These are phyloP conservation scores for Trypanosomatidae sp. DNA, from an alignment of 208 protist genomes.

Conservation along the genomic window DNA sequence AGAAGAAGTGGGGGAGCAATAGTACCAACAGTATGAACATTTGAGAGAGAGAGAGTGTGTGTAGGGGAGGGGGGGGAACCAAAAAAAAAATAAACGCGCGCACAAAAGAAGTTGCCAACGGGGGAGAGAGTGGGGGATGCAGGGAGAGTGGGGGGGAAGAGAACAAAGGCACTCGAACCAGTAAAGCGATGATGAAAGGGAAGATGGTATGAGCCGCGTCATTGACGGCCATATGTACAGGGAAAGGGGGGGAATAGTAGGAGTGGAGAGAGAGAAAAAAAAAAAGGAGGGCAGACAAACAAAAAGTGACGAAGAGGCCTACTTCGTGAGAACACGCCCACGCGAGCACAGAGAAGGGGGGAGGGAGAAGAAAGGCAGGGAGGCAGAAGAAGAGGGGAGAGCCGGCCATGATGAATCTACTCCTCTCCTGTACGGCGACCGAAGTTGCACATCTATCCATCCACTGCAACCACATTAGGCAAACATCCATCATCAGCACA, in stretches of 20 bases:
- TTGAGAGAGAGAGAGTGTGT: too few relatives aligned
- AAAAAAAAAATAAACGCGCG: neutral
- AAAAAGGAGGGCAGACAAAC: neutral
- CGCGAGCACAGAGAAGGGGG: neutral
- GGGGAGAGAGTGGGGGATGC: too few relatives aligned
- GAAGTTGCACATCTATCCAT: neutral
- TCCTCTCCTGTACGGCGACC: too few relatives aligned
- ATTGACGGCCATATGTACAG: neutral
- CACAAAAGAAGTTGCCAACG: too few relatives aligned
- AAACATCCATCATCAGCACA: neutral
- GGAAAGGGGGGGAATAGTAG: neutral
- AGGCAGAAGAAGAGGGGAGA: neutral
- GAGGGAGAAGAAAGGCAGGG: too few relatives aligned
- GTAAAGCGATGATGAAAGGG: neutral
- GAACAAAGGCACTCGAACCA: neutral
- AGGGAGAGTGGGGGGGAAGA: neutral
- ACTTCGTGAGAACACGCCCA: neutral
- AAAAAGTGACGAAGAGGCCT: slow-evolving; percentile 5
- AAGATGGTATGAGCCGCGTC: neutral
- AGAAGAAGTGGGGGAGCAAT: neutral
- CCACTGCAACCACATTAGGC: neutral
- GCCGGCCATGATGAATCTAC: neutral
- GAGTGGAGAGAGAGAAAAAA: neutral
- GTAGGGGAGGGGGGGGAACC: too few relatives aligned
- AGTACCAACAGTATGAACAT: neutral